phyloP scores from a whole-genome alignment of 140 eudicot genomes.

The Cichorium intybus region DNA sequence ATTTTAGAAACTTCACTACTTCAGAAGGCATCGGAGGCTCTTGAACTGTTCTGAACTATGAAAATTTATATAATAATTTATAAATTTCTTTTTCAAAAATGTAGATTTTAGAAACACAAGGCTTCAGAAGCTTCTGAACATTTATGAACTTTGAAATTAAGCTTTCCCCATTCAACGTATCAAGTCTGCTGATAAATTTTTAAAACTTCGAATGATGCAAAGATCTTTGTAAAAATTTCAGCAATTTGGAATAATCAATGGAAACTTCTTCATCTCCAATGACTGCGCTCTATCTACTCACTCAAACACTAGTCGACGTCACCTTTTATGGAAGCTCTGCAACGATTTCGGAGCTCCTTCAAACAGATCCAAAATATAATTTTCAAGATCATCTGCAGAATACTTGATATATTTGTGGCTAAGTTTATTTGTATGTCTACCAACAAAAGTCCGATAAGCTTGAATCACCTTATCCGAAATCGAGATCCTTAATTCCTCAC shows the following conservation, averaged over 20 bases:
- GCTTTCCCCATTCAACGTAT: too few species aligned
- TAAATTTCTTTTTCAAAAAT: too few species aligned
- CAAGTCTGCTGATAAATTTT: too few species aligned
- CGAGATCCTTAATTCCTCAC: slow-evolving; percentile 82
- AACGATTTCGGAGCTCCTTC: slow-evolving; percentile 78
- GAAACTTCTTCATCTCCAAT: slow-evolving; percentile 39
- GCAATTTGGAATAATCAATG: not conserved
- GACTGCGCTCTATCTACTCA: slow-evolving; percentile 17
- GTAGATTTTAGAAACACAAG: too few species aligned
- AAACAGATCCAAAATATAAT: slow-evolving; percentile 66
- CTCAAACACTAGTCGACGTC: slow-evolving; percentile 11
- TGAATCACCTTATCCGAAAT: slow-evolving; percentile 83
- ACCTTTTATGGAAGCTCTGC: slow-evolving; percentile 62
- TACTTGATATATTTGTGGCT: slow-evolving; percentile 78
- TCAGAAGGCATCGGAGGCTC: too few species aligned
- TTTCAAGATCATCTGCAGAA: slow-evolving; percentile 80
- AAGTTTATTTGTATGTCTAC: slow-evolving; percentile 48
- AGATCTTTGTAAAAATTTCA: too few species aligned
- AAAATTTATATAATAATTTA: too few species aligned
- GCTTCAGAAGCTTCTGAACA: too few species aligned
- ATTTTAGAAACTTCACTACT: too few species aligned
- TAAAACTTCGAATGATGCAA: too few species aligned
- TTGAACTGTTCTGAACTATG: too few species aligned
- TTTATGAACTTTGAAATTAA: too few species aligned
- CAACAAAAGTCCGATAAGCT: slow-evolving; percentile 79